phyloP scores from a whole-genome alignment of 768 basidiomycete species.

The Collybia mongolica region DNA sequence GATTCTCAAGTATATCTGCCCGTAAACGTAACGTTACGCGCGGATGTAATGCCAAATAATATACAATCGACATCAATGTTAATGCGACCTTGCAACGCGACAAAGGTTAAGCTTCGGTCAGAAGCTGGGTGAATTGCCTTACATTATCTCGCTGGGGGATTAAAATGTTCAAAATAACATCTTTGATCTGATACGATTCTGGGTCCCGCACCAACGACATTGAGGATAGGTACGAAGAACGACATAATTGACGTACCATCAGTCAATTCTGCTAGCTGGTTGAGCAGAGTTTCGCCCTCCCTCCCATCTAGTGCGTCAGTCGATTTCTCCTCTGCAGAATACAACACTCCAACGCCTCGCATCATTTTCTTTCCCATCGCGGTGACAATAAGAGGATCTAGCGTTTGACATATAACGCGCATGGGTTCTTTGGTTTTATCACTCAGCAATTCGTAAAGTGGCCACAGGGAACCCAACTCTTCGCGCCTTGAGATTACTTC shows the following conservation, averaged over 20 bases:
- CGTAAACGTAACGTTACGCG: conserved; percentile 36
- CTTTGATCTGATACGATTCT: conserved; percentile 32
- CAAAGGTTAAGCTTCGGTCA: neutral
- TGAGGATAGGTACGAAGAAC: neutral
- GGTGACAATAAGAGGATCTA: conserved; percentile 46
- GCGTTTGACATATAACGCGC: conserved; percentile 41
- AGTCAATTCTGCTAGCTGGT: conserved; percentile 7
- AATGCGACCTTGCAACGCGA: conserved; percentile 33
- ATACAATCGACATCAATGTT: conserved; percentile 41
- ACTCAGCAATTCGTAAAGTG: conserved; percentile 41
- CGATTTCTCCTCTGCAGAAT: neutral
- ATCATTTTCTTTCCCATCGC: conserved; percentile 26
- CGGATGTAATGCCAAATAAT: conserved; percentile 46
- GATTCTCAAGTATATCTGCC: conserved; percentile 36
- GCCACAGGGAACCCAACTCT: conserved; percentile 42
- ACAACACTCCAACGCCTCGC: conserved; percentile 8
- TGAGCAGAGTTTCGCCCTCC: conserved; percentile 18
- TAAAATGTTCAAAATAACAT: conserved; percentile 41
- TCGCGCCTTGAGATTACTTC: conserved; percentile 24
- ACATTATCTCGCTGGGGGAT: conserved; percentile 46
- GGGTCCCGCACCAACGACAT: neutral
- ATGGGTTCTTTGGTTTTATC: conserved; percentile 35
- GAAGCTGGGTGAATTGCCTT: conserved; percentile 1
- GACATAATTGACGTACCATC: neutral
- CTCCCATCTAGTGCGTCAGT: conserved; percentile 13